These are phyloP conservation scores for Chrysoporthe austroafricana DNA, from an alignment of 2,329 filamentous ascomycete species.

Conservation along the genomic window DNA sequence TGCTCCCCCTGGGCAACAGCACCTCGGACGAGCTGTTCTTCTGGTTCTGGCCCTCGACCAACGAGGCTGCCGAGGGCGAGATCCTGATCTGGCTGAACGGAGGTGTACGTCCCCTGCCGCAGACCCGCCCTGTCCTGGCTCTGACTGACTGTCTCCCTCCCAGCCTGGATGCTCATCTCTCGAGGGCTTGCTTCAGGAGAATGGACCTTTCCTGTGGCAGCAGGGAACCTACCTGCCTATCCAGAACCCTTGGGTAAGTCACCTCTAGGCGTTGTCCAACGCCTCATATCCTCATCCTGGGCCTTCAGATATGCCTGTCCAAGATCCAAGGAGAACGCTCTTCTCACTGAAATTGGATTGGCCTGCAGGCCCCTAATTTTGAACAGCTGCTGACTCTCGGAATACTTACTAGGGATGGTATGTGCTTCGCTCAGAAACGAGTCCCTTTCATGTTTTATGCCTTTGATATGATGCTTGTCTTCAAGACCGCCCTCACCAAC, in stretches of 20 bases:
- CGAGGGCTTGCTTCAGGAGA: conserved; percentile 72
- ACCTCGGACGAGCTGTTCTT: conserved; percentile 55
- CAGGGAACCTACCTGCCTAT: conserved; percentile 66
- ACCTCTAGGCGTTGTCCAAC: background rate
- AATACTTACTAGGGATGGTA: conserved; percentile 7
- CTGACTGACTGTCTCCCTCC: conserved; percentile 55
- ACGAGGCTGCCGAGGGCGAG: conserved; percentile 53
- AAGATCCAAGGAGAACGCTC: too few relatives aligned
- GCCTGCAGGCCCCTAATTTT: background rate
- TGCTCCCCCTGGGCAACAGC: conserved; percentile 56
- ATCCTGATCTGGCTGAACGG: conserved; percentile 64
- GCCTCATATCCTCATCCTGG: background rate
- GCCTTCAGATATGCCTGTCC: too few relatives aligned
- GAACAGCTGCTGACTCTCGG: background rate
- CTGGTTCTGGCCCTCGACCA: conserved; percentile 65
- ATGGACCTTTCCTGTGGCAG: conserved; percentile 72
- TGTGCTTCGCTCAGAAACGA: background rate
- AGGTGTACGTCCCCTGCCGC: conserved; percentile 38
- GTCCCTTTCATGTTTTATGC: background rate
- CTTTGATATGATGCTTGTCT: too few relatives aligned
- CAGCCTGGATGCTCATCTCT: conserved; percentile 60
- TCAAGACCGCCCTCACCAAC: background rate
- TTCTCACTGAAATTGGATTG: too few relatives aligned
- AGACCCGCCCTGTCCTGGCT: conserved; percentile 54
- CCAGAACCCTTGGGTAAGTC: conserved; percentile 62